Base-by-base conservation (phyloP, 1,284 basidiomycete species). In the Microbotryomycetes sp. region DNA sequence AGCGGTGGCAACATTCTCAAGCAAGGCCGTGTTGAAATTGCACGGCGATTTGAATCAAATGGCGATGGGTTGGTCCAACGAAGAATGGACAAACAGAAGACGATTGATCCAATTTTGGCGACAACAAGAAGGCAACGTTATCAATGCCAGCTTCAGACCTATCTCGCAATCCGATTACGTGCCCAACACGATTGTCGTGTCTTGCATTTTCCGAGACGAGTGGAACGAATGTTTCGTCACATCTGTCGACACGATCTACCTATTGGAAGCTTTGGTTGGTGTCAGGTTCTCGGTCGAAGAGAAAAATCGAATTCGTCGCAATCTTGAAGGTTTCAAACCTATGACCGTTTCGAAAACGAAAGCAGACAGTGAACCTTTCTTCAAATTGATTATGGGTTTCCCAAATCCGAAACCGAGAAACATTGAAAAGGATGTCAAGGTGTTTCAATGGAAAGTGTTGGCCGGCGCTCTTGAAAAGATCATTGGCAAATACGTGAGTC, bases 401-500 rank as follows among this genome's bases (percentile, higher is more conserved):
- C 89, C 90, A 0, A 84, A 88, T 59, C 93, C 93, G 3, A 92
- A 91, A 75, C 93, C 93, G 5, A 81, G 94, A 56, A 93, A 94
- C 75, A 97, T 97, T 65, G 93, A 97, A 76, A 97, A 97, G 81
- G 92, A 96, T 72, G 83, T 97, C 74, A 97, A 97, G 77, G 92
- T 97, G 2, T 97, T 97, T 73, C 85, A 87, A n/a, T 97, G 93
- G 93, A 82, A 82, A 49, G 79, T 85, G 54, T 80, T 97, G 14
- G 82, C 82, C 6, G 82, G 85, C 63, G 91, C 92, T 0, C 77
- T 97, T 62, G 86, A 89, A 67, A 97, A 96, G 79, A 92, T 97
- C 66, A 83, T 97, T 52, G 84, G 86, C 42, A 96, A 96, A 92
- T 69, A 69, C 58, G 65, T 69, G 58, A 46, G 65, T 49, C 22